Evolutionary conservation across 2,329 filamentous ascomycete species (phyloP).

Genomic region (Trichoderma hamatum): DNA sequence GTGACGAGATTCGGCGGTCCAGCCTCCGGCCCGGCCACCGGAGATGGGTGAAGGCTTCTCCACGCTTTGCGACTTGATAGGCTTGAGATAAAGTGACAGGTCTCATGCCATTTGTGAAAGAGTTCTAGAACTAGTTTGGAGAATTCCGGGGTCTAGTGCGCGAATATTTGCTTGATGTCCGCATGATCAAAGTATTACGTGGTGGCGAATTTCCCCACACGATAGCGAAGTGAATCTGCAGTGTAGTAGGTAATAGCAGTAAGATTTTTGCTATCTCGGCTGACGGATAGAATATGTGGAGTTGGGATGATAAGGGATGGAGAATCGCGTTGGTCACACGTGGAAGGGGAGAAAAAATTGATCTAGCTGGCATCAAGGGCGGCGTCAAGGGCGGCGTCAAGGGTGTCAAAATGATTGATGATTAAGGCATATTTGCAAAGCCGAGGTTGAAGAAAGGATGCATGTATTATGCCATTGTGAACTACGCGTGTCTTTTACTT

Average conservation of each 20-base stretch:
- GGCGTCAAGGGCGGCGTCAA: no score
- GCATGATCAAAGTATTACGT: slow-evolving; percentile 16
- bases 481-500: no score
- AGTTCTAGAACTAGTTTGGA: not conserved
- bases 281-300: not conserved
- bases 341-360: not conserved
- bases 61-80: not conserved
- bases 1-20: not conserved
- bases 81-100: not conserved
- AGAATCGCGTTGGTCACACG: not conserved
- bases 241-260: not conserved
- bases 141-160: slow-evolving; percentile 19
- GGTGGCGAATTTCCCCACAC: slow-evolving; percentile 15
- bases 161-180: not conserved
- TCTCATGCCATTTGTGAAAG: not conserved
- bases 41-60: not conserved
- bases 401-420: not conserved
- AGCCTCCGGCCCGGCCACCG: slow-evolving; percentile 20
- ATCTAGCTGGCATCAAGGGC: not conserved
- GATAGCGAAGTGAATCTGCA: not conserved
- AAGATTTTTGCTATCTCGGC: not conserved
- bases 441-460: no score
- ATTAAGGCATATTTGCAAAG: no score
- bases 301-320: not conserved
- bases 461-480: no score